These are phyloP conservation scores for Rhododendron mucronatum DNA, from an alignment of 148 eudicot genomes.

Conservation along the genomic window DNA sequence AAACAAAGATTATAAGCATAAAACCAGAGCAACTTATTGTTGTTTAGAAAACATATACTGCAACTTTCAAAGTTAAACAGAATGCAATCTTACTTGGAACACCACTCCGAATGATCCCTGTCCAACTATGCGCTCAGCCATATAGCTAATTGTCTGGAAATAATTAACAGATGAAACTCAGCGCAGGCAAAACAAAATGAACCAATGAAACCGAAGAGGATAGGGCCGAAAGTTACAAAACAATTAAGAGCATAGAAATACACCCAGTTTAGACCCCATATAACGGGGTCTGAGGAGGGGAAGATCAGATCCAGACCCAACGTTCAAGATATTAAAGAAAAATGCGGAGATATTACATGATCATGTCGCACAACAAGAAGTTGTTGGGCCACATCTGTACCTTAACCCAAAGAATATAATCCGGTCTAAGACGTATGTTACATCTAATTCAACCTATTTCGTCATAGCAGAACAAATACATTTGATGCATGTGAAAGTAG, in stretches of 20 bases:
- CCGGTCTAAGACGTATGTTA: neutral
- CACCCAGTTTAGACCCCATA: neutral
- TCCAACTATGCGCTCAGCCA: conserved; percentile 67
- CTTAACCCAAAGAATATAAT: neutral
- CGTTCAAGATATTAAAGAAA: neutral
- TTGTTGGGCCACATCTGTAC: neutral
- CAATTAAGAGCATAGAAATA: neutral
- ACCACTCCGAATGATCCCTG: conserved; percentile 66
- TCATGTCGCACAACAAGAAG: neutral
- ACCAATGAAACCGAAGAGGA: neutral
- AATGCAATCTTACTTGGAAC: conserved; percentile 38
- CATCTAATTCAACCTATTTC: neutral
- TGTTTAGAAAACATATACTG: neutral
- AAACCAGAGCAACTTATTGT: neutral
- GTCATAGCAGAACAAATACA: neutral
- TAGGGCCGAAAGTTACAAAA: neutral
- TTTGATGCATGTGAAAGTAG: neutral
- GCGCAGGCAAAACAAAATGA: neutral
- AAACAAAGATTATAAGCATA: conserved; percentile 12
- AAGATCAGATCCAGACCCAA: neutral
- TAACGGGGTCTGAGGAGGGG: neutral
- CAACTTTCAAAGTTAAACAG: neutral
- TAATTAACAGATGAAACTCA: neutral
- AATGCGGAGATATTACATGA: neutral
- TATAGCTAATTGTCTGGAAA: conserved; percentile 58